Conservation (phyloP, 108 stramenopile species). For the Skeletonema grethae region DNA sequence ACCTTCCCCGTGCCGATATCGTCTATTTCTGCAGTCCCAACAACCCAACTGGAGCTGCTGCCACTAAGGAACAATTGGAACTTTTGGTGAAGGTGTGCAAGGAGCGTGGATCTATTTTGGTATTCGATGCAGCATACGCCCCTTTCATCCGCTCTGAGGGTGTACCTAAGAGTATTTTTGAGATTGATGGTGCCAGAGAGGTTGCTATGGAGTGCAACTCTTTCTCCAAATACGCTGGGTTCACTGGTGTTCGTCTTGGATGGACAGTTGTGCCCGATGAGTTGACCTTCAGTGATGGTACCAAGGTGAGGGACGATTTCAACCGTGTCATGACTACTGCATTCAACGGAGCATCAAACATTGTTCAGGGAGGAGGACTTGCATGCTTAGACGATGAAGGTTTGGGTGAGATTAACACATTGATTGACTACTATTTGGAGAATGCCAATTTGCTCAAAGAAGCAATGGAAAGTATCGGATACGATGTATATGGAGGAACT, state of each 20-base stretch:
- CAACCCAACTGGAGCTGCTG: constrained; percentile 97
- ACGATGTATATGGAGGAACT: constrained; percentile 88
- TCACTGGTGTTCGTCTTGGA: constrained; percentile 97
- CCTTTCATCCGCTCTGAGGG: constrained; percentile 93
- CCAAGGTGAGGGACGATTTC: constrained; percentile 88
- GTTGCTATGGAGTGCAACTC: constrained; percentile 95
- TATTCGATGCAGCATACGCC: constrained; percentile 98
- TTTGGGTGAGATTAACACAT: constrained; percentile 86
- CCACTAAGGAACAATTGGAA: constrained; percentile 90
- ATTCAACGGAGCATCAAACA: constrained; percentile 97
- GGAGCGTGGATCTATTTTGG: constrained; percentile 89
- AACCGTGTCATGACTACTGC: constrained; percentile 98
- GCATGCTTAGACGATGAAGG: constrained; percentile 95
- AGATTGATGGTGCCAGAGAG: constrained; percentile 92
- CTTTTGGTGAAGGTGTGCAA: constrained; percentile 88
- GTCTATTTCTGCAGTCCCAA: constrained; percentile 97
- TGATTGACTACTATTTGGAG: constrained; percentile 97
- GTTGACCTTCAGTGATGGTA: constrained; percentile 89
- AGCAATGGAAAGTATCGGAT: constrained; percentile 86
- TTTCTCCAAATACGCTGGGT: constrained; percentile 95
- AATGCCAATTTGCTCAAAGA: constrained; percentile 91
- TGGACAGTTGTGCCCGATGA: constrained; percentile 95
- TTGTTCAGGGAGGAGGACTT: constrained; percentile 94
- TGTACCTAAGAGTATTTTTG: constrained; percentile 96
- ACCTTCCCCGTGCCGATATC: constrained; percentile 89